These are phyloP conservation scores for Globisporangium emineosum DNA, from an alignment of 352 stramenopile species.

Conservation along the genomic window DNA sequence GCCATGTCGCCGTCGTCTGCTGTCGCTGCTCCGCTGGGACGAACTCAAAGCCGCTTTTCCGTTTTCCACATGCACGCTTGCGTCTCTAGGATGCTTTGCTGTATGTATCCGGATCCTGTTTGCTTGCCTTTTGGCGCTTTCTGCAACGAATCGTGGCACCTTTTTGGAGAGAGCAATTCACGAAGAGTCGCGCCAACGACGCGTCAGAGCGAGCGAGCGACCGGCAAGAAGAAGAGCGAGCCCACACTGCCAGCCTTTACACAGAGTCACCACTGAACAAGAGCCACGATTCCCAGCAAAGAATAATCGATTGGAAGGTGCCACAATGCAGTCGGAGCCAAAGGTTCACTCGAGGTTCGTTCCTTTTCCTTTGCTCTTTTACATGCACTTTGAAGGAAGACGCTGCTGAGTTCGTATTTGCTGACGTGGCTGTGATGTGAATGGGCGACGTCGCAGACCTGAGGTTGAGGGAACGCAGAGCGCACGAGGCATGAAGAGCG, in stretches of 20 bases:
- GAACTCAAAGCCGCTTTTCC: not conserved
- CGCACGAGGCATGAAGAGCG: not conserved
- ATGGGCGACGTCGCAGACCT: not conserved
- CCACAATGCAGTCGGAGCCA: conserved; percentile 2
- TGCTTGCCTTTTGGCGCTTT: not conserved
- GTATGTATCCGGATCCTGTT: not conserved
- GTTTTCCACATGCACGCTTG: not conserved
- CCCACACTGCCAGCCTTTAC: too few relatives aligned
- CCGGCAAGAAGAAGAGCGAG: not conserved
- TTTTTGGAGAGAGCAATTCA: not conserved
- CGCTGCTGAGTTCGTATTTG: not conserved
- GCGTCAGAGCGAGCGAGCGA: not conserved
- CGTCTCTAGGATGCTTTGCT: not conserved
- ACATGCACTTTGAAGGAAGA: not conserved
- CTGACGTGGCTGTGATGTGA: not conserved
- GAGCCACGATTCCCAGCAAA: too few relatives aligned
- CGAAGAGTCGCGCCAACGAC: conserved; percentile 15
- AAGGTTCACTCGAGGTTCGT: conserved; percentile 1
- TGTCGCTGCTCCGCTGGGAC: not conserved
- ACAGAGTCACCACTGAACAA: not conserved
- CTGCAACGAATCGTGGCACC: not conserved
- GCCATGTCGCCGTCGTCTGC: not conserved
- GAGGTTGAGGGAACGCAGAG: not conserved
- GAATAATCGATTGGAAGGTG: not conserved
- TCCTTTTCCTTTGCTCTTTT: not conserved